Base-by-base conservation (phyloP, 179 eudicot genomes). In the Nepenthes alata region DNA sequence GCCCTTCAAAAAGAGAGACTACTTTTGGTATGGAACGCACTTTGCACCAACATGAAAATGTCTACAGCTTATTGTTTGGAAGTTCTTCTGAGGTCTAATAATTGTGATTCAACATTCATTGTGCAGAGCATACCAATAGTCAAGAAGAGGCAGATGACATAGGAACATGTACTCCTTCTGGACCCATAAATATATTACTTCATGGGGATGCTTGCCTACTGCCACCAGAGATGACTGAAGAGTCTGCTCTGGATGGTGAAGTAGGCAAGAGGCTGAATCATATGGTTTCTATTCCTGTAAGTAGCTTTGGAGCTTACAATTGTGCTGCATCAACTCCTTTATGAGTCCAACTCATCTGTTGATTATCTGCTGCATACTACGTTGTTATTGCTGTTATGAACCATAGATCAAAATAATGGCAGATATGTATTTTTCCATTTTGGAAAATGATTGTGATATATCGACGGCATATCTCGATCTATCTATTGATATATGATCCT, bases 221-320 rank as follows among this genome's bases (percentile, higher is more conserved):
- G 51, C 68, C 64, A 7, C 85, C 85, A 3, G 83, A 82, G 77
- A 78, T 80, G 65, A 80, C 52, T 41, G 77, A 74, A 57, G 91
- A 85, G 67, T 80, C 70, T 39, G 48, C 55, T 35, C 73, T 80
- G 70, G 85, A 83, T 69, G 87, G 81, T 63, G 87, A 85, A 76
- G 71, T 85, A 47, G 87, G 83, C 34, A 82, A 72, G 81, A 80
- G 91, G 74, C 72, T 85, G 76, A 78, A 78, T 73, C 85, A 82
- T 64, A 74, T 85, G 83, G 70, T 73, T 73, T 74, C 91, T 60
- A 61, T 83, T 62, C 83, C 85, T 63, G 91, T 85, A 71, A 76
- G 91, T 77, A 54, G 67, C 57, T 66, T 62, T 34, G 38, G 38
- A 8, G n/a, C 58, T 52, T 2, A 52, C 25, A 25, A 25, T 25